Percentiles rank a stretch among this genome's conserved stretches.
Conservation (phyloP, 2,329 filamentous ascomycete genomes). For the Scedosporium dehoogii region DNA sequence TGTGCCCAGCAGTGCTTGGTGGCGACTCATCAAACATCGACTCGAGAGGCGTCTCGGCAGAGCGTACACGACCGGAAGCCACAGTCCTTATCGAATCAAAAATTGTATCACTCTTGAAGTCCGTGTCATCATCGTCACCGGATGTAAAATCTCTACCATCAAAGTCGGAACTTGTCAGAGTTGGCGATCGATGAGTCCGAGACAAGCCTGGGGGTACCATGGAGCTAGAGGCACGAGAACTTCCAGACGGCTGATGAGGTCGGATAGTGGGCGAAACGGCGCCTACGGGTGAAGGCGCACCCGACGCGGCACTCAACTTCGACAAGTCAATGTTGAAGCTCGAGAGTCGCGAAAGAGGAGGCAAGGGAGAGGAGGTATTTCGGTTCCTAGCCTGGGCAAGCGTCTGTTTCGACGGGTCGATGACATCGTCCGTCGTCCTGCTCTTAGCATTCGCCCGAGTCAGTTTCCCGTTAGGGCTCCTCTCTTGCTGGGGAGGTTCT, state of each 20-base stretch:
- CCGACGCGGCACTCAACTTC: constrained; percentile 22
- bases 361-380: constrained; percentile 45
- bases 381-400: constrained; percentile 20
- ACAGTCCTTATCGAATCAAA: constrained; percentile 68
- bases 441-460: constrained; percentile 7
- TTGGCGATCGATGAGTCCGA: constrained; percentile 35
- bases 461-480: constrained; percentile 9
- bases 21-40: constrained; percentile 76
- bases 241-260: constrained; percentile 31
- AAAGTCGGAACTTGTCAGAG: constrained; percentile 59
- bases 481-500: not conserved
- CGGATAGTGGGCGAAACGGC: constrained; percentile 21
- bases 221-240: constrained; percentile 27
- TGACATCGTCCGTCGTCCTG: constrained; percentile 13
- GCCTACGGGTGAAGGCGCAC: constrained; percentile 9
- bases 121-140: constrained; percentile 67
- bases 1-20: constrained; percentile 43
- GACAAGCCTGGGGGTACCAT: constrained; percentile 26
- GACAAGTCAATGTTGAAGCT: constrained; percentile 45
- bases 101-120: constrained; percentile 66
- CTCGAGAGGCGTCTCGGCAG: constrained; percentile 62
- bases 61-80: constrained; percentile 55
- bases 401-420: constrained; percentile 14
- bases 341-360: constrained; percentile 42
- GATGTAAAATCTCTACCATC: constrained; percentile 56